These are phyloP conservation scores for Elsinoe batatas DNA, from an alignment of 2,329 filamentous ascomycete genomes.

Conservation along the genomic window DNA sequence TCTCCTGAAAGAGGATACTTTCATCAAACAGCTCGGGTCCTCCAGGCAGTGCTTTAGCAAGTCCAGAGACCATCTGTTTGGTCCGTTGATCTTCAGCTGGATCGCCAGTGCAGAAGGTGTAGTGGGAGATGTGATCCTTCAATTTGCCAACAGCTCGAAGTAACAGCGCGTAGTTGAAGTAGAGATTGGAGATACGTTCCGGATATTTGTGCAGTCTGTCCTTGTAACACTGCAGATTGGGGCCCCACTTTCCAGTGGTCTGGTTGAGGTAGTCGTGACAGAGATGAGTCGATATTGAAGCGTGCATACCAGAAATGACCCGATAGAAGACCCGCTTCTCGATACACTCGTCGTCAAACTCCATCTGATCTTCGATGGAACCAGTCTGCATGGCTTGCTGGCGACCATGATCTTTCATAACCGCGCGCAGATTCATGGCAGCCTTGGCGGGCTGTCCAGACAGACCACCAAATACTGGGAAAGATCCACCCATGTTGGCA, in stretches of 20 bases:
- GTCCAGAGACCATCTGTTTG: slow-evolving; percentile 67
- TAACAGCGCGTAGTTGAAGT: slow-evolving; percentile 98
- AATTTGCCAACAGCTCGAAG: slow-evolving; percentile 86
- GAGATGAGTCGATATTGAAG: slow-evolving; percentile 89
- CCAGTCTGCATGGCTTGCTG: slow-evolving; percentile 43
- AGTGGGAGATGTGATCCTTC: slow-evolving; percentile 66
- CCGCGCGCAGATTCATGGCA: slow-evolving; percentile 50
- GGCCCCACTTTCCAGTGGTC: slow-evolving; percentile 84
- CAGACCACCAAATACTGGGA: slow-evolving; percentile 32
- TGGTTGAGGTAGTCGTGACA: slow-evolving; percentile 97
- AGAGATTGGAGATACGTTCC: slow-evolving; percentile 90
- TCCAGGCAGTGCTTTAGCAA: slow-evolving; percentile 61
- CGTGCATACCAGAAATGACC: slow-evolving; percentile 94
- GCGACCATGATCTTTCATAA: slow-evolving; percentile 52
- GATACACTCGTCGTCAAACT: slow-evolving; percentile 82
- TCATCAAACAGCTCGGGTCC: slow-evolving; percentile 80
- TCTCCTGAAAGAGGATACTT: slow-evolving; percentile 71
- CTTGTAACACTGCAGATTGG: slow-evolving; percentile 83
- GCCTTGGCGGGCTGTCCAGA: slow-evolving; percentile 42
- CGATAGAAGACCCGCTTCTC: slow-evolving; percentile 99
- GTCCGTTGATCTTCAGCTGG: slow-evolving; percentile 66
- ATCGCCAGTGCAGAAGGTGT: slow-evolving; percentile 90
- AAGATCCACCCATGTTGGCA: slow-evolving; percentile 18
- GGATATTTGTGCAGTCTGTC: slow-evolving; percentile 73
- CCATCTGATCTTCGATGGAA: slow-evolving; percentile 51